Conservation (phyloP, 2,329 filamentous ascomycete species). For the Aspergillus terreus region DNA sequence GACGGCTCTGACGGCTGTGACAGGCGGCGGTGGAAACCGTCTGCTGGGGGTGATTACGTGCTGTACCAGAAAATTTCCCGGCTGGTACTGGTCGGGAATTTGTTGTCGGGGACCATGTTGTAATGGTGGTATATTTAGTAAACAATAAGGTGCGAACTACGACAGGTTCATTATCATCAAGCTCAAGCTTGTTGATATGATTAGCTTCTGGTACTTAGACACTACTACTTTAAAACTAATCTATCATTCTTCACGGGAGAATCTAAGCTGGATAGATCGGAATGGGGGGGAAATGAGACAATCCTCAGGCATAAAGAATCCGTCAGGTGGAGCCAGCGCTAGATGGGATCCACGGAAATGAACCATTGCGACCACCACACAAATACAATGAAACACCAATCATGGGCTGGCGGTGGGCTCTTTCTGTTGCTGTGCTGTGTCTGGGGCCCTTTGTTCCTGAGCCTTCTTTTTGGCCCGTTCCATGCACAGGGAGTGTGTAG, state of each 20-base stretch:
- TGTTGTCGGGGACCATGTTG: too few species aligned
- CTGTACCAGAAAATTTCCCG: too few species aligned
- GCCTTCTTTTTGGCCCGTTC: background rate
- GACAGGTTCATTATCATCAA: too few species aligned
- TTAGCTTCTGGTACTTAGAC: too few species aligned
- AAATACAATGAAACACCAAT: background rate
- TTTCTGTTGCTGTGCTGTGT: background rate
- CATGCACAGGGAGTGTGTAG: background rate
- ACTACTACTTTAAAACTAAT: background rate
- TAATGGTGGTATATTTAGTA: too few species aligned
- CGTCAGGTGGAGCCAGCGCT: background rate
- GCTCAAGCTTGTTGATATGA: too few species aligned
- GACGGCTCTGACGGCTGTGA: too few species aligned
- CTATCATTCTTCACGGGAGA: background rate
- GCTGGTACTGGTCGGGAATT: too few species aligned
- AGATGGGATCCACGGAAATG: background rate
- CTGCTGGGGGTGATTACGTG: too few species aligned
- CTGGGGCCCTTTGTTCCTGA: background rate
- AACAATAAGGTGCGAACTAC: too few species aligned
- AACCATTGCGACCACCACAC: background rate
- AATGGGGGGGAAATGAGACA: background rate
- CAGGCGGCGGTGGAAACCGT: too few species aligned
- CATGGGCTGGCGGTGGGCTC: background rate
- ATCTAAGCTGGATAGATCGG: background rate
- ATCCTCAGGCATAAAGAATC: background rate